These are phyloP conservation scores for Exophiala oligosperma DNA, from an alignment of 2,329 filamentous ascomycete species.

Conservation along the genomic window DNA sequence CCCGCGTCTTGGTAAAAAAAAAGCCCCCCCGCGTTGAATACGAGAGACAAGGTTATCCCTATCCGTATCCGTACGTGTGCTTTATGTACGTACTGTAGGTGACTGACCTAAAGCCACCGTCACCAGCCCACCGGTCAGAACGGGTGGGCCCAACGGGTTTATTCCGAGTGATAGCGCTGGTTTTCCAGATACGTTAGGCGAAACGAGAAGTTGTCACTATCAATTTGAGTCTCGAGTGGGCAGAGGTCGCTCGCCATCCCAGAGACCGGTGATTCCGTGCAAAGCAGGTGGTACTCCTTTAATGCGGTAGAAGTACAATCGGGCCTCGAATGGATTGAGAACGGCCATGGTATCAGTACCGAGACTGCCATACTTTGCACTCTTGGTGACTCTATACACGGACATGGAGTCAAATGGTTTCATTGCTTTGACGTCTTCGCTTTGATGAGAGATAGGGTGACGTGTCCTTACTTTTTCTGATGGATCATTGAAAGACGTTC, in stretches of 20 bases:
- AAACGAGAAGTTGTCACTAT: slow-evolving; percentile 32
- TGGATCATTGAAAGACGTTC: slow-evolving; percentile 46
- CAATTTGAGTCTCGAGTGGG: slow-evolving; percentile 27
- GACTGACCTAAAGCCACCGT: too few relatives aligned
- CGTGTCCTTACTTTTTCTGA: slow-evolving; percentile 39
- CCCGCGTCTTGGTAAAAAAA: too few relatives aligned
- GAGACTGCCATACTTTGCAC: slow-evolving; percentile 15
- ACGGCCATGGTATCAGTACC: slow-evolving; percentile 41
- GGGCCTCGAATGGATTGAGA: slow-evolving; percentile 68
- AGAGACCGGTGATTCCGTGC: slow-evolving; percentile 25
- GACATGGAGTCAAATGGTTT: slow-evolving; percentile 47
- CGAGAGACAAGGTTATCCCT: too few relatives aligned
- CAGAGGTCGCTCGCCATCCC: slow-evolving; percentile 42
- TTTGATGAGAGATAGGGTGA: slow-evolving; percentile 53
- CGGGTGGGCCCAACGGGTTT: too few relatives aligned
- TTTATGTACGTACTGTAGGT: too few relatives aligned
- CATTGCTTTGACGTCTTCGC: slow-evolving; percentile 44
- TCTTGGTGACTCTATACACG: slow-evolving; percentile 43
- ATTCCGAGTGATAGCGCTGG: too few relatives aligned
- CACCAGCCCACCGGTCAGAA: slow-evolving; percentile 34
- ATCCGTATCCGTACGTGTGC: too few relatives aligned
- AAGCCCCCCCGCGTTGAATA: too few relatives aligned
- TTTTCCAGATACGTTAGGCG: slow-evolving; percentile 34
- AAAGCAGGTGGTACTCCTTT: slow-evolving; percentile 50
- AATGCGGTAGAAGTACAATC: slow-evolving; percentile 60